Percentiles rank a stretch among this genome's conserved stretches.
phyloP scores from a whole-genome alignment of 2,329 filamentous ascomycete species.

The Ascochyta koolunga region DNA sequence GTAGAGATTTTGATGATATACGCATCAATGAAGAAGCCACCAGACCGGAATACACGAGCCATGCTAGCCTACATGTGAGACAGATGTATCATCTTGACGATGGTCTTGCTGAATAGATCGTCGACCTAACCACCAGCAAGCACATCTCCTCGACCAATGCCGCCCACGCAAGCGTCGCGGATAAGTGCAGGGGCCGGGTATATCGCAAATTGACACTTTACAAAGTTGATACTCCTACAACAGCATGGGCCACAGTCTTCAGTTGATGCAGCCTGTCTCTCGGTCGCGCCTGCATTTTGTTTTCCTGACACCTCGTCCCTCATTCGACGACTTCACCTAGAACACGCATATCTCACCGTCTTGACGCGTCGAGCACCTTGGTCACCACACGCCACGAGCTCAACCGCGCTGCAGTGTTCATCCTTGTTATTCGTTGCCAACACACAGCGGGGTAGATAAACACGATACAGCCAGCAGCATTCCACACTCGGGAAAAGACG shows the following conservation, averaged over 20 bases:
- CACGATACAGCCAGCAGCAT: background rate
- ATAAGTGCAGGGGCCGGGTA: conserved; percentile 10
- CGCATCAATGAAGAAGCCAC: conserved; percentile 15
- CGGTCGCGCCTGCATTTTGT: conserved; percentile 23
- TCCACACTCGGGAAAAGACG: background rate
- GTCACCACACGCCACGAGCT: conserved; percentile 1
- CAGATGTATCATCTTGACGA: conserved; percentile 30
- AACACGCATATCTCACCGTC: conserved; percentile 14
- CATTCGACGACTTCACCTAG: conserved; percentile 6
- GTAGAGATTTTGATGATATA: conserved; percentile 25
- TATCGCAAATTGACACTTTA: background rate
- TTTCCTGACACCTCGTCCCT: conserved; percentile 12
- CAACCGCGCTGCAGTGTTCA: background rate
- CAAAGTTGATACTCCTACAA: background rate
- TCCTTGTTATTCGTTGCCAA: conserved; percentile 2
- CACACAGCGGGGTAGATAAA: conserved; percentile 16
- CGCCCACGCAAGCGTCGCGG: conserved; percentile 9
- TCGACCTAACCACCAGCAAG: conserved; percentile 1
- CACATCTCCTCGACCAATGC: conserved; percentile 22
- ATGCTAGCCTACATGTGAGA: conserved; percentile 20
- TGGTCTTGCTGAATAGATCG: conserved; percentile 1
- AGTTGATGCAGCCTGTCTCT: conserved; percentile 27
- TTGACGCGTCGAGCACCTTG: conserved; percentile 3
- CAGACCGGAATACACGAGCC: background rate
- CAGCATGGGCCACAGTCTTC: conserved; percentile 11